These are phyloP conservation scores for Corrigiola litoralis DNA, from an alignment of 179 eudicot species.

Conservation along the genomic window DNA sequence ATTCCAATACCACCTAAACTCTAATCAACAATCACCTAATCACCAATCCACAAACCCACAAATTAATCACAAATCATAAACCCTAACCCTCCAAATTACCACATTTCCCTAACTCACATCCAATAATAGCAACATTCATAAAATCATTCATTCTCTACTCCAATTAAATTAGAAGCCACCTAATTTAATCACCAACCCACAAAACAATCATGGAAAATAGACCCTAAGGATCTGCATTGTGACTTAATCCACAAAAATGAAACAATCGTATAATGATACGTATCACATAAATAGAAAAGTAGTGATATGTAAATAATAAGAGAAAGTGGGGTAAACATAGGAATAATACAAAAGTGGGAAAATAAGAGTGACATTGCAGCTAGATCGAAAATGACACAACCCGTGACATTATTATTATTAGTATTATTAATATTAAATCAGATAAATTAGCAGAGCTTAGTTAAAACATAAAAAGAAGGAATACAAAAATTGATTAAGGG, in stretches of 20 bases:
- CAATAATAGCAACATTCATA: conserved; percentile 8
- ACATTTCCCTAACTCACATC: conserved; percentile 2
- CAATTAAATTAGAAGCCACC: too few relatives aligned
- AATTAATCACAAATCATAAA: conserved; percentile 4
- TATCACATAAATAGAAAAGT: too few relatives aligned
- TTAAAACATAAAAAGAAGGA: not conserved
- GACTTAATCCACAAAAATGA: too few relatives aligned
- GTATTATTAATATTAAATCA: not conserved
- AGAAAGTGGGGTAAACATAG: conserved; percentile 11
- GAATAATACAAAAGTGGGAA: not conserved
- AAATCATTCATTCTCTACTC: too few relatives aligned
- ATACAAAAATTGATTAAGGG: not conserved
- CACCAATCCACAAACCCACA: conserved; percentile 11
- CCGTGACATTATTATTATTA: not conserved
- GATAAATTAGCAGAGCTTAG: not conserved
- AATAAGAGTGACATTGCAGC: conserved; percentile 31
- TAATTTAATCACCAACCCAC: too few relatives aligned
- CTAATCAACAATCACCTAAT: conserved; percentile 2
- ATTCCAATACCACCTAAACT: conserved; percentile 2
- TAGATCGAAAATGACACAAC: conserved; percentile 35
- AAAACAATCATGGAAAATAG: too few relatives aligned
- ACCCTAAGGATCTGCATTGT: too few relatives aligned
- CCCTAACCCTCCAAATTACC: conserved; percentile 20
- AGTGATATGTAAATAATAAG: too few relatives aligned
- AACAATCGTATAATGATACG: too few relatives aligned